Conservation (phyloP, 371 early-diverging fungal species). For the Apophysomyces variabilis region DNA sequence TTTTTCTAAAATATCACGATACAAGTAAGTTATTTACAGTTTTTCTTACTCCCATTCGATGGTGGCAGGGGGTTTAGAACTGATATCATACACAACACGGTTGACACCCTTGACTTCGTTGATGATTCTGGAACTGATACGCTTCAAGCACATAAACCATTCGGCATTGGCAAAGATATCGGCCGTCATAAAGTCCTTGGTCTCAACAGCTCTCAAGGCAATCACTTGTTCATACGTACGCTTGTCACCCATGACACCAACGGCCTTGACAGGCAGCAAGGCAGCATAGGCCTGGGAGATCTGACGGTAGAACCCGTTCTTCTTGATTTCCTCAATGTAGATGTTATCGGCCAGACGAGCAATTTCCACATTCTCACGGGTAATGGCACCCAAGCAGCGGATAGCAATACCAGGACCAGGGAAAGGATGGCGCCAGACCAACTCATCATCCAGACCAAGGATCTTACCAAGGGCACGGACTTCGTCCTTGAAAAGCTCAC, state of each 20-base stretch:
- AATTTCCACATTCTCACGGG: conserved; percentile 89
- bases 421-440: conserved; percentile 99
- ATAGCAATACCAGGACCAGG: conserved; percentile 99
- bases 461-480: conserved; percentile 91
- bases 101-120: conserved; percentile 98
- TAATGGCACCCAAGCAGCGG: conserved; percentile 95
- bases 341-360: conserved; percentile 94
- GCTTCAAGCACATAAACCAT: conserved; percentile 74
- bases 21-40: conserved; percentile 1
- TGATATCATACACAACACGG: conserved; percentile 95
- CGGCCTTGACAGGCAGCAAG: conserved; percentile 91
- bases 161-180: conserved; percentile 80
- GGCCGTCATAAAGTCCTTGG: conserved; percentile 98
- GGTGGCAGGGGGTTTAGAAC: conserved; percentile 95
- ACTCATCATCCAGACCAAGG: conserved; percentile 90
- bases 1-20: no score
- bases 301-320: conserved; percentile 92
- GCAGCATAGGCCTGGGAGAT: conserved; percentile 98
- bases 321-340: conserved; percentile 97
- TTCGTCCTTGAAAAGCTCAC: conserved; percentile 98
- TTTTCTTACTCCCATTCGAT: conserved; percentile 88
- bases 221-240: conserved; percentile 98
- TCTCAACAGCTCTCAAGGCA: conserved; percentile 95
- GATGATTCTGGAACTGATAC: conserved; percentile 92
- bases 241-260: conserved; percentile 98